phyloP scores from a whole-genome alignment of 225 moss, liverwort and hornwort genomes.

The Pseudoscleropodium purum region DNA sequence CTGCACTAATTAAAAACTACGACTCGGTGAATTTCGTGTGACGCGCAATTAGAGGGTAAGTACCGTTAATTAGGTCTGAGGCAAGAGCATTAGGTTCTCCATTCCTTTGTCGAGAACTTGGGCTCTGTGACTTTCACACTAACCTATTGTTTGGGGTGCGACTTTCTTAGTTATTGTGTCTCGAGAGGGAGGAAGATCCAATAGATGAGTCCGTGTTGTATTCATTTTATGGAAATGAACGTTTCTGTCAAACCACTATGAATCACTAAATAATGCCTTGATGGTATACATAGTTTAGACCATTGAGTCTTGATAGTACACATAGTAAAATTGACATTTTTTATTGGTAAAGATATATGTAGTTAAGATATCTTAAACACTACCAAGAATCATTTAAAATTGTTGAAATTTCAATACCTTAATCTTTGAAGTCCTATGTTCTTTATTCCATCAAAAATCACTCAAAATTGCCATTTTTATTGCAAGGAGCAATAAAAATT shows the following conservation, averaged over 20 bases:
- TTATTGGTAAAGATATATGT: background rate
- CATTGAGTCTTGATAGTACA: too few species aligned
- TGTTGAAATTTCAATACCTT: background rate
- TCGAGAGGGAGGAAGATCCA: background rate
- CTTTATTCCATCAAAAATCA: background rate
- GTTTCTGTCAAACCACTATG: background rate
- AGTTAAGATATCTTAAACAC: background rate
- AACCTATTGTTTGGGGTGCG: background rate
- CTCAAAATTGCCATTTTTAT: background rate
- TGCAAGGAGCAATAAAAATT: background rate
- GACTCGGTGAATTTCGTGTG: fast-evolving
- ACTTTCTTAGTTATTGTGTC: background rate
- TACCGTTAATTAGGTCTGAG: background rate
- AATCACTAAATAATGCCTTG: background rate
- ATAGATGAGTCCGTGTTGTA: too few species aligned
- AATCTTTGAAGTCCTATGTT: fast-evolving
- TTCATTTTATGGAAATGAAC: too few species aligned
- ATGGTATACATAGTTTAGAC: too few species aligned
- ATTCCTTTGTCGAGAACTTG: background rate
- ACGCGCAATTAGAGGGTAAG: background rate
- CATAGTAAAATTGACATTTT: background rate
- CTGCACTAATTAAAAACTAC: background rate
- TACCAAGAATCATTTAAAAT: background rate
- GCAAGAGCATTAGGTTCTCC: background rate
- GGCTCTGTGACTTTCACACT: background rate